Percentiles rank a stretch among this genome's conserved stretches.
These are phyloP conservation scores for Phaeosphaeria sp. DNA, from an alignment of 2,329 filamentous ascomycete genomes.

Conservation along the genomic window DNA sequence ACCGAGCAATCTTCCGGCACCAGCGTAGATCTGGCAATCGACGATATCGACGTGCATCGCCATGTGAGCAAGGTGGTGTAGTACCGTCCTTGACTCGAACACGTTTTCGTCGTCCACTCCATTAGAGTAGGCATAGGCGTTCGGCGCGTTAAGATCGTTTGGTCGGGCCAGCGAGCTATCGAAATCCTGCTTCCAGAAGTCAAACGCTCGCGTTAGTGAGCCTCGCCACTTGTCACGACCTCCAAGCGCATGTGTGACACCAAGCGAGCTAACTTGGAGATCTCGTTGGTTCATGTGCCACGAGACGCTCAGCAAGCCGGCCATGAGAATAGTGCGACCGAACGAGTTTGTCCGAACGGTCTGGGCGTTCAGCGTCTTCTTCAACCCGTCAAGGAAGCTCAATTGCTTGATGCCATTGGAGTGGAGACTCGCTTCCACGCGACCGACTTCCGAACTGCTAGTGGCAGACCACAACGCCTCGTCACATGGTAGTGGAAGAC, in stretches of 20 bases:
- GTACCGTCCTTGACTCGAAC: constrained; percentile 85
- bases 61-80: constrained; percentile 96
- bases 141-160: constrained; percentile 38
- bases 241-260: constrained; percentile 79
- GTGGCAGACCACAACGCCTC: constrained; percentile 91
- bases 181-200: constrained; percentile 92
- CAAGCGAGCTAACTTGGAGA: constrained; percentile 86
- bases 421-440: constrained; percentile 80
- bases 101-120: constrained; percentile 68
- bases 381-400: constrained; percentile 89
- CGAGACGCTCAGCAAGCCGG: constrained; percentile 87
- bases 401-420: constrained; percentile 83
- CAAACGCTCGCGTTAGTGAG: constrained; percentile 84
- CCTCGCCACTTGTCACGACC: constrained; percentile 91
- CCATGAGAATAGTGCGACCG: constrained; percentile 91
- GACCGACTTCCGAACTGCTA: constrained; percentile 83
- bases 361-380: constrained; percentile 84
- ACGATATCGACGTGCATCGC: constrained; percentile 96
- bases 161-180: constrained; percentile 77
- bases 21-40: constrained; percentile 96
- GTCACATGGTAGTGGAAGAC: constrained; percentile 88
- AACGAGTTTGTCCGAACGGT: constrained; percentile 91
- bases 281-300: constrained; percentile 99
- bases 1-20: constrained; percentile 83
- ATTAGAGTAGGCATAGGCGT: constrained; percentile 40